phyloP scores from a whole-genome alignment of 1,139 yeast species.

The Zygoascus sp. region DNA sequence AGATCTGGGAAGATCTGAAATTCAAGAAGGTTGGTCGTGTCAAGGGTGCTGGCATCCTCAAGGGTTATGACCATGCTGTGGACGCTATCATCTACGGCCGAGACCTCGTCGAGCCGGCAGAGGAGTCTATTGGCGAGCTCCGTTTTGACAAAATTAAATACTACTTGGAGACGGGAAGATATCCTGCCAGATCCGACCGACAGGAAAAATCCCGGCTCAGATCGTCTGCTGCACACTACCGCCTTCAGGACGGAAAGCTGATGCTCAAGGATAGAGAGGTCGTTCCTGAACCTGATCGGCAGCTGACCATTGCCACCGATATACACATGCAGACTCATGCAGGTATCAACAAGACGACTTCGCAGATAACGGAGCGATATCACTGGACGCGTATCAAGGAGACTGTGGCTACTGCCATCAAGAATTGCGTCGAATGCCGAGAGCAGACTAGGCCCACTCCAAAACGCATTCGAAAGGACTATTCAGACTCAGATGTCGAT shows the following conservation, averaged over 20 bases:
- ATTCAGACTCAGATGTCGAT: constrained; percentile 14
- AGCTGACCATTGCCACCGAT: constrained; percentile 68
- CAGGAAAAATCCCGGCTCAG: constrained; percentile 81
- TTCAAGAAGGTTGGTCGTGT: constrained; percentile 76
- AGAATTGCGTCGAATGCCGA: constrained; percentile 72
- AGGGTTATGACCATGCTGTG: constrained; percentile 77
- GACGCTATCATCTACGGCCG: constrained; percentile 76
- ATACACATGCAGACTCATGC: constrained; percentile 67
- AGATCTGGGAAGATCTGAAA: constrained; percentile 73
- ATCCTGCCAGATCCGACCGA: constrained; percentile 78
- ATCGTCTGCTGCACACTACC: constrained; percentile 75
- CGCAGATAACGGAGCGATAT: constrained; percentile 69
- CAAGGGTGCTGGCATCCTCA: constrained; percentile 79
- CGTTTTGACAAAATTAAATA: constrained; percentile 74
- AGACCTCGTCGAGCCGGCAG: constrained; percentile 45
- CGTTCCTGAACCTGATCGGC: constrained; percentile 67
- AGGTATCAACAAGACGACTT: constrained; percentile 88
- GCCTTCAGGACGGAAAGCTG: constrained; percentile 64
- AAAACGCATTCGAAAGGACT: constrained; percentile 24
- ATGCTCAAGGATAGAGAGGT: constrained; percentile 80
- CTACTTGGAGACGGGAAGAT: constrained; percentile 78
- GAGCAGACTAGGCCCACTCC: constrained; percentile 34
- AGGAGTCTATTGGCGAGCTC: constrained; percentile 51
- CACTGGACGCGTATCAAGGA: constrained; percentile 92
- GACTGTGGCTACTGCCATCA: constrained; percentile 75